Conservation (phyloP, 345 rosid genomes). For the Reutealis trisperma region DNA sequence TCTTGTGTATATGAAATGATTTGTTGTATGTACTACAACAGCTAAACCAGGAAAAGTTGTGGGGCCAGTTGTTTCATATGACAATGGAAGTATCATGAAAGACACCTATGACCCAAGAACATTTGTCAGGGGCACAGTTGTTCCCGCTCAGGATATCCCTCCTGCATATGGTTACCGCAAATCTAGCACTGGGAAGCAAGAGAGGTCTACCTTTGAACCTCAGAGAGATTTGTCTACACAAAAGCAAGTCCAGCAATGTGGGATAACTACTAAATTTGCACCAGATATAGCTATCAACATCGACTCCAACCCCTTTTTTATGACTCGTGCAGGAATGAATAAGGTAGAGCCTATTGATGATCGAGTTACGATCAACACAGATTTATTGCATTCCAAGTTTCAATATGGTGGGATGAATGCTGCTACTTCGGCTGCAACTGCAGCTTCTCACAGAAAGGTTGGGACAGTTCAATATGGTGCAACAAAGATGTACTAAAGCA, state of each 20-base stretch:
- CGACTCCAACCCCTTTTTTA: conserved; percentile 72
- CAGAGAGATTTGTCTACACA: conserved; percentile 49
- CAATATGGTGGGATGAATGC: conserved; percentile 61
- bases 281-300: conserved; percentile 80
- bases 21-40: conserved; percentile 29
- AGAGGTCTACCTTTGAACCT: conserved; percentile 44
- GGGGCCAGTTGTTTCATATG: conserved; percentile 64
- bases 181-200: conserved; percentile 57
- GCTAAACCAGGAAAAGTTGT: conserved; percentile 68
- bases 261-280: conserved; percentile 51
- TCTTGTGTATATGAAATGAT: background rate
- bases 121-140: conserved; percentile 48
- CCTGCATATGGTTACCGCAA: conserved; percentile 44
- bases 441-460: conserved; percentile 62
- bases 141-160: conserved; percentile 50
- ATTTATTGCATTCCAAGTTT: conserved; percentile 58
- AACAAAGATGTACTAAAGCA: conserved; percentile 65
- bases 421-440: conserved; percentile 42
- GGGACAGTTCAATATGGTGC: conserved; percentile 73
- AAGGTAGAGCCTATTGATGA: conserved; percentile 57
- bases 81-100: conserved; percentile 49
- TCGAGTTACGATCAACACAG: conserved; percentile 56
- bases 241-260: conserved; percentile 58
- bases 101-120: conserved; percentile 72
- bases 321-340: conserved; percentile 60